phyloP scores from a whole-genome alignment of 2,329 filamentous ascomycete species.

The Anthostomella pinea region DNA sequence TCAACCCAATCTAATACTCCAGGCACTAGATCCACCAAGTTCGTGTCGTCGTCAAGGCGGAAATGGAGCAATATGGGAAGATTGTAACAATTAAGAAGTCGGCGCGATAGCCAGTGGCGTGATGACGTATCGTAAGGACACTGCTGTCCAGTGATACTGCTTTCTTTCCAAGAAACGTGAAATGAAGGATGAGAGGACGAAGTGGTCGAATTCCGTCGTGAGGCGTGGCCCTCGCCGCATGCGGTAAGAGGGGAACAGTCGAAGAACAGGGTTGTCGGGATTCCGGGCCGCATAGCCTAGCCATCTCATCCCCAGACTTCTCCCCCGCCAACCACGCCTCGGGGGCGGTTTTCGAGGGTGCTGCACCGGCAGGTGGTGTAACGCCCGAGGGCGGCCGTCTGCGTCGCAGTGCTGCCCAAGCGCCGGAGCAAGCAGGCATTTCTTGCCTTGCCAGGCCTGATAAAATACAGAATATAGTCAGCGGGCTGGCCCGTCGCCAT shows the following conservation, averaged over 20 bases:
- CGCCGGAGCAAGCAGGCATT: slow-evolving; percentile 18
- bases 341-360: slow-evolving; percentile 21
- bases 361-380: slow-evolving; percentile 13
- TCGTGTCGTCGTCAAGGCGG: slow-evolving; percentile 1
- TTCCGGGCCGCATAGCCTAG: slow-evolving; percentile 26
- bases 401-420: slow-evolving; percentile 16
- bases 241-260: slow-evolving; percentile 9
- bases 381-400: slow-evolving; percentile 15
- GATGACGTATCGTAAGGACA: slow-evolving; percentile 17
- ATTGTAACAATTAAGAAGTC: too few species aligned
- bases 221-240: slow-evolving; percentile 9
- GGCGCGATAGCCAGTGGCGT: not conserved
- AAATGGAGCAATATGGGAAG: too few species aligned
- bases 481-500: not conserved
- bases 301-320: slow-evolving; percentile 25
- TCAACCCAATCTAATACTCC: slow-evolving; percentile 1
- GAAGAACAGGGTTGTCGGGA: slow-evolving; percentile 18
- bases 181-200: slow-evolving; percentile 13
- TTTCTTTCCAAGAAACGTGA: slow-evolving; percentile 10
- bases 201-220: slow-evolving; percentile 6
- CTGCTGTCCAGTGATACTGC: not conserved
- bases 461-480: too few species aligned
- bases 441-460: slow-evolving; percentile 2
- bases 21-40: not conserved
- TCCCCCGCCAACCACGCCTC: slow-evolving; percentile 28